Conservation (phyloP, 2,329 filamentous ascomycete genomes). For the Xylariaceae sp. region DNA sequence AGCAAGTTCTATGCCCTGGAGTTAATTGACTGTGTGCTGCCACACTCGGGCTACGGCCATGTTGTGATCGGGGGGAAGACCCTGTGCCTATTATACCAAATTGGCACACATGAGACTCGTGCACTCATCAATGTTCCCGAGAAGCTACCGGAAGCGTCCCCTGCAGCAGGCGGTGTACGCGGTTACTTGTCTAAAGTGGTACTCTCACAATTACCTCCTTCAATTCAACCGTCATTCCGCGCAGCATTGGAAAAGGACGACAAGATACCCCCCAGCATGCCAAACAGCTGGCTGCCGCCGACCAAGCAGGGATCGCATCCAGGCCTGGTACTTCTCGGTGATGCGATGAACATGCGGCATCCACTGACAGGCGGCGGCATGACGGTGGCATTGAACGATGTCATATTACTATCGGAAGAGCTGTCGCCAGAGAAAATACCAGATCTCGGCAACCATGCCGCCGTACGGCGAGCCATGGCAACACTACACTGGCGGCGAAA, state of each 20-base stretch:
- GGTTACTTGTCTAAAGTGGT: constrained; percentile 81
- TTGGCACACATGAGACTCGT: constrained; percentile 91
- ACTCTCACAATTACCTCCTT: constrained; percentile 75
- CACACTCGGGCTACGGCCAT: constrained; percentile 78
- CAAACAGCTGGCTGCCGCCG: constrained; percentile 91
- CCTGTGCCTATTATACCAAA: constrained; percentile 93
- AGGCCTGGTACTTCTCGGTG: constrained; percentile 83
- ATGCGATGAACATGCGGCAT: constrained; percentile 99
- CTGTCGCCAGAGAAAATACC: constrained; percentile 73
- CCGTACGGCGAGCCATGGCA: constrained; percentile 71
- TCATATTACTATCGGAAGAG: constrained; percentile 75
- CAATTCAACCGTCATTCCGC: constrained; percentile 74
- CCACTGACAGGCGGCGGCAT: constrained; percentile 96
- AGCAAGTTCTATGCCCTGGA: constrained; percentile 95
- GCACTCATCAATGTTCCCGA: constrained; percentile 87
- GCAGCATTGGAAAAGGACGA: constrained; percentile 75
- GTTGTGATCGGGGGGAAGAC: constrained; percentile 79
- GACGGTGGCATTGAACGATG: constrained; percentile 97
- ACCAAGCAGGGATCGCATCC: constrained; percentile 69
- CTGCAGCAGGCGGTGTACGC: constrained; percentile 80
- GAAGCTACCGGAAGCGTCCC: constrained; percentile 73
- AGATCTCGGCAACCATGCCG: constrained; percentile 68
- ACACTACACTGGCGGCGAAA: constrained; percentile 90
- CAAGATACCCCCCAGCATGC: constrained; percentile 83
- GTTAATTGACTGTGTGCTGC: constrained; percentile 84